Evolutionary conservation across 495 filamentous ascomycete genomes (phyloP), one percentile per base, ranked within the genome.

Genomic region (Neurospora sp.): DNA sequence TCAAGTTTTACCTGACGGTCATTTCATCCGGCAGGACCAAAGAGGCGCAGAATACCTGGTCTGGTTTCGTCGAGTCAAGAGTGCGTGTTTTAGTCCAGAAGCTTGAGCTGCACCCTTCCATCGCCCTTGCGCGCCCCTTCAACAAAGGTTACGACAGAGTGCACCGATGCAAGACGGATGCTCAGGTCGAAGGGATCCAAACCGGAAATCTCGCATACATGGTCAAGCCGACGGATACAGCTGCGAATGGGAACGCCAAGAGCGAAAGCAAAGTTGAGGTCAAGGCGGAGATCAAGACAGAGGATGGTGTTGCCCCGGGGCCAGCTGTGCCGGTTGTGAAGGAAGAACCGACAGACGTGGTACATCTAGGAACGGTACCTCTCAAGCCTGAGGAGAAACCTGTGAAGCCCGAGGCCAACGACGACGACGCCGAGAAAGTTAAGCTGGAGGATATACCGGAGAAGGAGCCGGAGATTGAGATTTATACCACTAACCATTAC

Each of bases 1-100:
- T 97, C 84, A 97, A 93, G 81, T 97, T 97, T 79, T 99, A 98
- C 80, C 88, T 99, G 68, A 91, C 90, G 73, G 90, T 98, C 72
- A 90, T 95, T 53, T 88, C 94, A n/a, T 90, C 92, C 0, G 94
- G 93, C 81, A 92, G 86, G 72, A 93, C 90, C 35, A 94, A 93
- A 76, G 93, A 97, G 73, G 91, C 91, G 1, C 92, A 96, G 76
- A 87, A 91, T 16, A 86, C 89, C 41, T 98, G 96, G 94, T 93
- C 93, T 40, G 95, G 96, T 10, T 88, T 93, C 41, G 92, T 99
- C 9, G 93, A 98, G 82, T 99, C 96, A 5, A 97, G 94, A 80
- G 87, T 98, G 46, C 90, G 96, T 68, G 84, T 93, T 70, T 86
- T 99, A 31, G 92, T 97, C 27, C 87, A 88, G 53, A 92, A 90